These are phyloP conservation scores for Alnus rubra DNA, from an alignment of 306 rosid species.

Conservation along the genomic window DNA sequence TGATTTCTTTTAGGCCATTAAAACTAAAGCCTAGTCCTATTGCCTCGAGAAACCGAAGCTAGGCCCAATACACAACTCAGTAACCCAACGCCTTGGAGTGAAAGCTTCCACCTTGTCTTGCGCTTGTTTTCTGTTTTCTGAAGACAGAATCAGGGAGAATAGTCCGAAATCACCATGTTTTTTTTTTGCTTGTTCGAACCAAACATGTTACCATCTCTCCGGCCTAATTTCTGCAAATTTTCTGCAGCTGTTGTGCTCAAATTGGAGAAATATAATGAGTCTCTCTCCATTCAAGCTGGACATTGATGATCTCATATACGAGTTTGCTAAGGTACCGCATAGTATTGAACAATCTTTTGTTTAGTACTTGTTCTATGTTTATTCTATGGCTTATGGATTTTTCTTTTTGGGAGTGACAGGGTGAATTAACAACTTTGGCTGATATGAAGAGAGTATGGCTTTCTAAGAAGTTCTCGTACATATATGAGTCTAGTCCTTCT, in stretches of 20 bases:
- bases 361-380: not conserved
- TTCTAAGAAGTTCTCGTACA: slow-evolving; percentile 73
- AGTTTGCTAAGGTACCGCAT: slow-evolving; percentile 50
- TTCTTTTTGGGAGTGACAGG: slow-evolving; percentile 42
- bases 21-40: too few species aligned
- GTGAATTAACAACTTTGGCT: slow-evolving; percentile 53
- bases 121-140: too few species aligned
- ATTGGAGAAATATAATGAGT: slow-evolving; percentile 35
- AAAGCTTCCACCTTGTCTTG: too few species aligned
- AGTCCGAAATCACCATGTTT: too few species aligned
- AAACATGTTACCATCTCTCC: too few species aligned
- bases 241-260: not conserved
- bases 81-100: too few species aligned
- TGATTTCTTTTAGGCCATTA: too few species aligned
- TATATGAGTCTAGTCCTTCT: slow-evolving; percentile 73
- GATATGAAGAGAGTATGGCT: slow-evolving; percentile 82
- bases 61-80: too few species aligned
- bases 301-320: slow-evolving; percentile 74
- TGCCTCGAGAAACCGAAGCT: too few species aligned
- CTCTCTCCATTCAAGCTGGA: slow-evolving; percentile 56
- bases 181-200: too few species aligned
- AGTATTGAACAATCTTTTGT: not conserved
- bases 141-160: too few species aligned
- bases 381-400: slow-evolving; percentile 3
- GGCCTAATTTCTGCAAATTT: too few species aligned